Evolutionary conservation across 441 rosid species (phyloP).

Genomic region (Cnidoscolus chayamansa): DNA sequence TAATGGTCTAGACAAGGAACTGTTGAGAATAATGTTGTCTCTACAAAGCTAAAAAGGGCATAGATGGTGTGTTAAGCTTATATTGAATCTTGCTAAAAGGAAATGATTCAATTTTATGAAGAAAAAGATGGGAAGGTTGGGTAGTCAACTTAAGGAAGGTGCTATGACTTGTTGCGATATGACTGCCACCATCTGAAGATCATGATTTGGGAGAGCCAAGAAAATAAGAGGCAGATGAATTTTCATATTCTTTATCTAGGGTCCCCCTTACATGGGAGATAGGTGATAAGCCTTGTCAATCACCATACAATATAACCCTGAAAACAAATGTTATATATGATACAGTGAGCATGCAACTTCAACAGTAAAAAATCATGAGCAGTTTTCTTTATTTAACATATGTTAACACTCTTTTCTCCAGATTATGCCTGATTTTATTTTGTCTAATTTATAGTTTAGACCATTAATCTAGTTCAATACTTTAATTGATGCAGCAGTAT

Average conservation of each 20-base stretch:
- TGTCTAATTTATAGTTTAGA: neutral
- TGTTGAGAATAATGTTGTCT: conserved; percentile 5
- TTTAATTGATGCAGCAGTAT: neutral
- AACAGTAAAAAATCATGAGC: neutral
- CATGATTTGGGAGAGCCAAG: conserved; percentile 23
- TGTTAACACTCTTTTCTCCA: neutral
- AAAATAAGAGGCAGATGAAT: conserved; percentile 12
- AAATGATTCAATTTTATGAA: neutral
- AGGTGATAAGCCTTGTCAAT: conserved; percentile 14
- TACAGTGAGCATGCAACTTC: conserved; percentile 5
- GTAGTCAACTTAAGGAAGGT: conserved; percentile 38
- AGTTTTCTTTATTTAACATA: neutral
- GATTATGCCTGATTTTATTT: neutral
- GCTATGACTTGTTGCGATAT: conserved; percentile 25
- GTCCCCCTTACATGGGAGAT: neutral
- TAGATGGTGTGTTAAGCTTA: conserved; percentile 4
- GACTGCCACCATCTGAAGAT: conserved; percentile 25
- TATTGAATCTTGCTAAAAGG: conserved; percentile 14
- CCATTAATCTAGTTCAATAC: neutral
- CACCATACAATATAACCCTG: conserved; percentile 8
- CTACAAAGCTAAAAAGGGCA: neutral
- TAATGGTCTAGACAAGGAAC: conserved; percentile 4
- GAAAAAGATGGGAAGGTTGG: conserved; percentile 23
- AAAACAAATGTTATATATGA: neutral
- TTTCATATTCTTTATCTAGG: conserved; percentile 15